Percentiles rank a stretch among this genome's conserved stretches.
Conservation (phyloP, 768 basidiomycete genomes). For the Gelatoporia subvermispora region DNA sequence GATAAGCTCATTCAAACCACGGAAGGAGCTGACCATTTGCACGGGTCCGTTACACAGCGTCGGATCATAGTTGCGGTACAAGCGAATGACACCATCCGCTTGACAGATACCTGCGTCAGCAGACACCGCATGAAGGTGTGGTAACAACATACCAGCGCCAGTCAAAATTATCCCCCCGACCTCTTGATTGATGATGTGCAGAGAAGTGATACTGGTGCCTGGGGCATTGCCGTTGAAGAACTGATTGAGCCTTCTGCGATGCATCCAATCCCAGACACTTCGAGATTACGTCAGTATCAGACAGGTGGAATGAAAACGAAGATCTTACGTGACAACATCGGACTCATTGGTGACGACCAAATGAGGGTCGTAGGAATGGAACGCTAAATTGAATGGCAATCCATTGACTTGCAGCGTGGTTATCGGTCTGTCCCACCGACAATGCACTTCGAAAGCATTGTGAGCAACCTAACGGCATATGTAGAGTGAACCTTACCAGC, state of each 20-base stretch:
- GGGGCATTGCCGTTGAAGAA: constrained; percentile 88
- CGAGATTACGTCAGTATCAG: constrained; percentile 1
- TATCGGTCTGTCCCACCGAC: constrained; percentile 71
- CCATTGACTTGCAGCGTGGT: constrained; percentile 55
- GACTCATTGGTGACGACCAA: constrained; percentile 80
- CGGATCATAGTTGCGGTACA: constrained; percentile 90
- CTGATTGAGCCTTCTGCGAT: constrained; percentile 66
- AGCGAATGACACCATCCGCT: constrained; percentile 91
- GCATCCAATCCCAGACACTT: constrained; percentile 95
- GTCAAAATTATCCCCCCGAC: constrained; percentile 86
- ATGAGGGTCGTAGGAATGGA: constrained; percentile 92
- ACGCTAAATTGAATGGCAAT: constrained; percentile 70
- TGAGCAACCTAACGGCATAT: constrained; percentile 2
- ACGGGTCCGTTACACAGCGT: constrained; percentile 63
- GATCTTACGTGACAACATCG: constrained; percentile 74
- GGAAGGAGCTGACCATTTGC: constrained; percentile 92
- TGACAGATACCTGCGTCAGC: neutral
- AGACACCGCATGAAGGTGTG: too few relatives aligned
- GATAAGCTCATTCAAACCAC: constrained; percentile 76
- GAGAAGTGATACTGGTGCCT: constrained; percentile 79
- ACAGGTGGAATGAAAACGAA: neutral
- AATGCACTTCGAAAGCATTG: constrained; percentile 38
- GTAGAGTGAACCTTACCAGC: constrained; percentile 51
- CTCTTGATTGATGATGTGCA: constrained; percentile 94
- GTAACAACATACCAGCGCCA: constrained; percentile 61